A percentile compares a stretch with the other conserved stretches of the same genome.
These are phyloP conservation scores for Dothistroma pini DNA, from an alignment of 2,329 filamentous ascomycete species.

Conservation along the genomic window DNA sequence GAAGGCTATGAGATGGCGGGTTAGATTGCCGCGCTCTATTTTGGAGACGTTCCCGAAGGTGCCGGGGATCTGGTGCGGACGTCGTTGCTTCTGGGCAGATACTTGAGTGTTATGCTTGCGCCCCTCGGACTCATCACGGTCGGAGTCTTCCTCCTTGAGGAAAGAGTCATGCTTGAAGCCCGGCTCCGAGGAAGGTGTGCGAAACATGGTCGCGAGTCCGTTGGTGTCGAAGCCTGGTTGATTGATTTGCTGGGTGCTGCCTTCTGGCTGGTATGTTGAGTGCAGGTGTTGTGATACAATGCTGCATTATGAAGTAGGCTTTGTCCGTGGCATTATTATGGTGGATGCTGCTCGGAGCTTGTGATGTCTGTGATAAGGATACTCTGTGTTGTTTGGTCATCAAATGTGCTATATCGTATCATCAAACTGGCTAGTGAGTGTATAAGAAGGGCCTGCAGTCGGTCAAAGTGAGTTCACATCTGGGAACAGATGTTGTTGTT, in stretches of 20 bases:
- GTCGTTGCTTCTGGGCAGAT: neutral
- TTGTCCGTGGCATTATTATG: neutral
- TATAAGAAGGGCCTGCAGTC: no score
- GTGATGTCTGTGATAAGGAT: neutral
- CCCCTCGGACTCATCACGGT: neutral
- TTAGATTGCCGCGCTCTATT: neutral
- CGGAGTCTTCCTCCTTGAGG: neutral
- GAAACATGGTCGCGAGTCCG: neutral
- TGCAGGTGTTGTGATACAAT: neutral
- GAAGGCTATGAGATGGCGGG: neutral
- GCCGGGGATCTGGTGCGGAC: neutral
- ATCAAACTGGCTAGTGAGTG: no score
- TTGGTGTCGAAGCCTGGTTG: neutral
- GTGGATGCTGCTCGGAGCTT: neutral
- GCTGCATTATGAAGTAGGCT: neutral
- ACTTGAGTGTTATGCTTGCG: neutral
- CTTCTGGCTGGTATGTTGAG: neutral
- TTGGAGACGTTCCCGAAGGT: conserved; percentile 1
- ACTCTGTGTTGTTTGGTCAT: neutral
- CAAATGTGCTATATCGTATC: neutral
- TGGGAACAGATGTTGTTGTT: no score
- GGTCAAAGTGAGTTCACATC: no score
- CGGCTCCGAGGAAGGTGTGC: neutral
- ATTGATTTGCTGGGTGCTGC: no score
- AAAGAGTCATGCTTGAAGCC: neutral